Base-by-base conservation (phyloP, 192 early-diverging fungal genomes). In the Chytriomyces sp. region DNA sequence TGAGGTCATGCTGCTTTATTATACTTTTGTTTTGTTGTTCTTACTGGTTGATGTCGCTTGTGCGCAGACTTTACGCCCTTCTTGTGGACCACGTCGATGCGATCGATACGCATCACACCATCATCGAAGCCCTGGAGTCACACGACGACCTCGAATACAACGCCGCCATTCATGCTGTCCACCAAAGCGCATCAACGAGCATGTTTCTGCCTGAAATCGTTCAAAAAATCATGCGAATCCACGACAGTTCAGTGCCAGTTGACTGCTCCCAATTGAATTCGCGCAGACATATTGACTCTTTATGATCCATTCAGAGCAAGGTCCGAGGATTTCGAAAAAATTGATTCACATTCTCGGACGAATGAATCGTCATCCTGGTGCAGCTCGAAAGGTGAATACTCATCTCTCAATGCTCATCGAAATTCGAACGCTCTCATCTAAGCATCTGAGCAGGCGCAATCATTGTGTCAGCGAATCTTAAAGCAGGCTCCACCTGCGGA, bases 271-370 rank as follows among this genome's bases (percentile, higher is more conserved):
- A 45, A 16, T 23, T 11, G 45, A 49, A 53, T 13, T 48, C 26
- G 48, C n/a, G 16, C 50, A 67, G 46, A 13, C 9, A 45, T 28
- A 44, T 69, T 11, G 10, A 43, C 11, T 28, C 13, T 43, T 20
- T 26, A 16, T 65, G 26, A 65, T 65, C 5, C 2, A 63, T 44
- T 16, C 45, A 76, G 74, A 76, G 64, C 74, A 76, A 67, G 74
- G 74, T 9, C 26, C 64, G 20, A 13, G 63, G 11, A 76, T 50
- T 48, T 76, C 64, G n/a, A 67, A 44, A 44, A 76, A 76, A 23
- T 57, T 76, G 62, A 67, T 76, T 67, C 74, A 64, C 9, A 67
- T 76, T 67, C 50, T 76, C 16, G 23, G 74, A 20, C 64, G 50
- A 23, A 53, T 76, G 74, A 45, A 67, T 76, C 74, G 74, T 11